Conservation (phyloP, 139 green algal species). For the Auxenochlorella pyrenoidosa region DNA sequence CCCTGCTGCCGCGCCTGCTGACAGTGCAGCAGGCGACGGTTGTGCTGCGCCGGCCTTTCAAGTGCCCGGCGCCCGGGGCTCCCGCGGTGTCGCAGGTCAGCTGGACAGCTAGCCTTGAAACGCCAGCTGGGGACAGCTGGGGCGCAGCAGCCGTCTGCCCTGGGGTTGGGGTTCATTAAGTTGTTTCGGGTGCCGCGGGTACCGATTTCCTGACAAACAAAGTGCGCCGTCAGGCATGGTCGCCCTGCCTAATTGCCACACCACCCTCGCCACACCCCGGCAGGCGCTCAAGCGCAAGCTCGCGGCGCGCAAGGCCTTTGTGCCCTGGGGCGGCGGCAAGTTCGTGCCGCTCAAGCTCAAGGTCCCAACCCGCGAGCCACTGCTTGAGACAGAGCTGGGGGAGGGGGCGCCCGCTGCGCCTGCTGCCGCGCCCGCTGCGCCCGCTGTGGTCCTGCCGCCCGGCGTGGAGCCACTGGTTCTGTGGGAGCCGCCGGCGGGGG, state of each 20-base stretch:
- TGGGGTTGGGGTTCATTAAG: too few relatives aligned
- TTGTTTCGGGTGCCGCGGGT: too few relatives aligned
- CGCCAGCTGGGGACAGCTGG: too few relatives aligned
- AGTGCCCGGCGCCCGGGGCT: not conserved
- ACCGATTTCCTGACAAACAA: too few relatives aligned
- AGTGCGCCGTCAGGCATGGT: too few relatives aligned
- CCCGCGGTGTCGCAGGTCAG: conserved; percentile 60
- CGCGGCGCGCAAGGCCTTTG: conserved; percentile 67
- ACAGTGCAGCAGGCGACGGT: conserved; percentile 29
- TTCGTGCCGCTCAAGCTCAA: conserved; percentile 47
- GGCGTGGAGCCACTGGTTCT: conserved; percentile 82
- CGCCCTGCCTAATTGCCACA: too few relatives aligned
- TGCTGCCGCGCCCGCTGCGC: not conserved
- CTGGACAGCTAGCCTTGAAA: too few relatives aligned
- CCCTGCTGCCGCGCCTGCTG: conserved; percentile 13
- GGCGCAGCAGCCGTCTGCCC: too few relatives aligned
- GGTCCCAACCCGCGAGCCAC: not conserved
- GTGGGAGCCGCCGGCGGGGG: conserved; percentile 66
- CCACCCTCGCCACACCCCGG: too few relatives aligned
- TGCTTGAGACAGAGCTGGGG: not conserved
- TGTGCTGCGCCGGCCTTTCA: conserved; percentile 22
- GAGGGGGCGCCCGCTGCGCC: not conserved
- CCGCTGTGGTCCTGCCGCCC: conserved; percentile 55
- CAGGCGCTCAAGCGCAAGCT: conserved; percentile 77
- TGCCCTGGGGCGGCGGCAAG: conserved; percentile 82